Conservation (phyloP, 108 stramenopile species). For the Cyclotella atomus region DNA sequence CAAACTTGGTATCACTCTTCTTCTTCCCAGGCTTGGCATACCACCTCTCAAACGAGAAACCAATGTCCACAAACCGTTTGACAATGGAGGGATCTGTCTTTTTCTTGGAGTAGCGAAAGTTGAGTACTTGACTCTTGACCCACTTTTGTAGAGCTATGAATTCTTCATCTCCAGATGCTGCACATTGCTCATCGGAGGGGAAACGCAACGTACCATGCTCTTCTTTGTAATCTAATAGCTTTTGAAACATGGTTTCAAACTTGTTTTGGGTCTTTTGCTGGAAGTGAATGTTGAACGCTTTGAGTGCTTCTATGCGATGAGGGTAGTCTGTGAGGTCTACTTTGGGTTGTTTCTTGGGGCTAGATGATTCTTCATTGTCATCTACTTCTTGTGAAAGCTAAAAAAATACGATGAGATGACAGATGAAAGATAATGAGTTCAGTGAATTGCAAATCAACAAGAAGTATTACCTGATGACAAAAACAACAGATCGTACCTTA, state of each 20-base stretch:
- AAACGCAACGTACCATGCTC: conserved; percentile 50
- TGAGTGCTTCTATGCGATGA: conserved; percentile 33
- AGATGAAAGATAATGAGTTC: neutral
- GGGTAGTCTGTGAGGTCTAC: conserved; percentile 33
- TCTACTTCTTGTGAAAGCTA: conserved; percentile 4
- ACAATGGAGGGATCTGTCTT: conserved; percentile 13
- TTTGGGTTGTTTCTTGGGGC: conserved; percentile 9
- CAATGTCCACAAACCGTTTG: conserved; percentile 27
- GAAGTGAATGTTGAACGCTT: conserved; percentile 14
- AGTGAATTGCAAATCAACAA: neutral
- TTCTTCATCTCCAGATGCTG: conserved; percentile 30
- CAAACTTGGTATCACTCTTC: conserved; percentile 1
- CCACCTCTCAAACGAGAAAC: conserved; percentile 44
- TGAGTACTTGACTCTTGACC: conserved; percentile 36
- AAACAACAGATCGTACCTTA: conserved; percentile 11
- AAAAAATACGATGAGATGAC: neutral
- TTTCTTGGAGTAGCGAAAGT: conserved; percentile 27
- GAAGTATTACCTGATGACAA: neutral
- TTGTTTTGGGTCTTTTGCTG: conserved; percentile 18
- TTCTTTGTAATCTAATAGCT: conserved; percentile 60
- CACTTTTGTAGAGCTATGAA: conserved; percentile 37
- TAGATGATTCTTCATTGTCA: conserved; percentile 4
- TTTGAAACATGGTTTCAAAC: conserved; percentile 60
- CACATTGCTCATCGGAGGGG: conserved; percentile 56
- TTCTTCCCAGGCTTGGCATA: conserved; percentile 38